phyloP scores from a whole-genome alignment of 176 grass and related monocot genomes.

The Triticum timopheevii region DNA sequence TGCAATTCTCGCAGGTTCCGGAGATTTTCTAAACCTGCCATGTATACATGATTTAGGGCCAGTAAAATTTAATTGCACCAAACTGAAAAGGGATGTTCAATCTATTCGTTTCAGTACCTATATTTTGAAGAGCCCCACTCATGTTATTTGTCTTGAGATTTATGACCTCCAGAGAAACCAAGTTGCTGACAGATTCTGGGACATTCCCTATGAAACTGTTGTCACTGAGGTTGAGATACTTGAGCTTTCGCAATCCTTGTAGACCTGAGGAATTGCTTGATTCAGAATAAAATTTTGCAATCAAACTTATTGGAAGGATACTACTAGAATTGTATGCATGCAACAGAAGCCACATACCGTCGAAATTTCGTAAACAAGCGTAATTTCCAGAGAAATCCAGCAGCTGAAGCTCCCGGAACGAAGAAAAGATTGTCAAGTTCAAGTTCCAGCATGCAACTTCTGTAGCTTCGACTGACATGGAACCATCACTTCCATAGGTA shows the following conservation, averaged over 20 bases:
- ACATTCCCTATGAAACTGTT: conserved; percentile 1
- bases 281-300: neutral
- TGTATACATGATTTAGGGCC: neutral
- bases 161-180: conserved; percentile 23
- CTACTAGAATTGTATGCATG: neutral
- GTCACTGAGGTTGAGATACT: neutral
- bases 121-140: neutral
- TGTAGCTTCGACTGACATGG: rapidly evolving
- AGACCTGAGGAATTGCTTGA: neutral
- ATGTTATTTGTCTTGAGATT: neutral
- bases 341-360: neutral
- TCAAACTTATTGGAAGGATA: neutral
- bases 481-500: neutral
- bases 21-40: neutral
- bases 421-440: neutral
- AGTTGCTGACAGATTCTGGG: neutral
- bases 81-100: neutral
- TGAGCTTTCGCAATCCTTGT: neutral
- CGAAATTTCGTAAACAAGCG: neutral
- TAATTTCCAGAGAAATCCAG: neutral
- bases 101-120: neutral
- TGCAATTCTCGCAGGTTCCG: neutral
- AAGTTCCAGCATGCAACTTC: neutral
- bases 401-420: neutral
- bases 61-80: neutral